Conservation (phyloP, 2,329 filamentous ascomycete species). For the Nigrospora oryzae region DNA sequence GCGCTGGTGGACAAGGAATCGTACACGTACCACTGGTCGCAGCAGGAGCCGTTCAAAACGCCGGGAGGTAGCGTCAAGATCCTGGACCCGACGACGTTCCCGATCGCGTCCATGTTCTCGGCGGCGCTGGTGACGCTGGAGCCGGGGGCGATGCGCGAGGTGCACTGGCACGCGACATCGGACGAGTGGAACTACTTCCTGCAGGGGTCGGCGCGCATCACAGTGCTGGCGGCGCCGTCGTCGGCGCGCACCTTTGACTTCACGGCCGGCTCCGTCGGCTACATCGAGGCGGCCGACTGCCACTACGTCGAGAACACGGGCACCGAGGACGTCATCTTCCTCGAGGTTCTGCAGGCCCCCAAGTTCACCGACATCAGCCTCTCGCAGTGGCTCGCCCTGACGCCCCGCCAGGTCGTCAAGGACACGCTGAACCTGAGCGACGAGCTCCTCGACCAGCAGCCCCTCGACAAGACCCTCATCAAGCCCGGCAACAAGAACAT, state of each 20-base stretch:
- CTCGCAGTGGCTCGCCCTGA: slow-evolving; percentile 50
- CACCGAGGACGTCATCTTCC: slow-evolving; percentile 45
- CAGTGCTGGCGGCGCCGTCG: slow-evolving; percentile 42
- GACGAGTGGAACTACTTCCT: slow-evolving; percentile 55
- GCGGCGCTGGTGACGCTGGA: slow-evolving; percentile 48
- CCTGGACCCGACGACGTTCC: slow-evolving; percentile 48
- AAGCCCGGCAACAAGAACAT: slow-evolving; percentile 30
- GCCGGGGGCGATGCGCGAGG: slow-evolving; percentile 55
- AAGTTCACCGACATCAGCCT: slow-evolving; percentile 46
- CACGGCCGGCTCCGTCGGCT: slow-evolving; percentile 50
- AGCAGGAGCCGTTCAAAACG: slow-evolving; percentile 38
- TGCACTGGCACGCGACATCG: slow-evolving; percentile 54
- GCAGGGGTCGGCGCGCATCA: slow-evolving; percentile 44
- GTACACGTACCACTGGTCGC: slow-evolving; percentile 43
- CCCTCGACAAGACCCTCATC: slow-evolving; percentile 31
- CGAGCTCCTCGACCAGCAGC: slow-evolving; percentile 24
- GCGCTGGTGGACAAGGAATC: slow-evolving; percentile 25
- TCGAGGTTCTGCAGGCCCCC: slow-evolving; percentile 48
- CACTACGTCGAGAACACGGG: slow-evolving; percentile 58
- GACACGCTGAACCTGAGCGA: slow-evolving; percentile 41
- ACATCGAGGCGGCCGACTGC: slow-evolving; percentile 43
- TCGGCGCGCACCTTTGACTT: slow-evolving; percentile 49
- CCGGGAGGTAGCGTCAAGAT: slow-evolving; percentile 53
- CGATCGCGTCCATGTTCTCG: slow-evolving; percentile 44
- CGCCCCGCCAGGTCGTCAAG: slow-evolving; percentile 47